Conservation (phyloP, 768 basidiomycete genomes). For the Agaricus blazei region DNA sequence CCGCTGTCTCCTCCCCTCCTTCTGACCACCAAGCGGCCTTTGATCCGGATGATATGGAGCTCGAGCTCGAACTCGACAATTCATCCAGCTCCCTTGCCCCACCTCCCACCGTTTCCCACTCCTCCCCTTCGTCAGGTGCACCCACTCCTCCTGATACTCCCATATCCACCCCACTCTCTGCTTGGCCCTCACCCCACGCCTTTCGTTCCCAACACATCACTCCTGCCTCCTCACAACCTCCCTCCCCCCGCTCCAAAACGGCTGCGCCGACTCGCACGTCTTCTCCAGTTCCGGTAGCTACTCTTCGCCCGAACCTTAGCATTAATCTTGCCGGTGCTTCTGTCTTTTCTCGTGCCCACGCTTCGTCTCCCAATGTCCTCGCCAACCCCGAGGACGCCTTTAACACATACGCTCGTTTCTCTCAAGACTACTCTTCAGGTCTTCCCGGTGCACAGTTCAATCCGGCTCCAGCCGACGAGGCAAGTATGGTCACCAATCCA, state of each 20-base stretch:
- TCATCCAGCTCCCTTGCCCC: constrained; percentile 1
- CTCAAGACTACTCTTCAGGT: constrained; percentile 53
- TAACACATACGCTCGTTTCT: constrained; percentile 64
- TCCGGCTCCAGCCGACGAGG: constrained; percentile 32
- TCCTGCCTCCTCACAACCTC: constrained; percentile 35
- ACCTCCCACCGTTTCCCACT: constrained; percentile 16
- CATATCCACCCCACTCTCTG: constrained; percentile 42
- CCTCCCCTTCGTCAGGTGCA: constrained; percentile 37
- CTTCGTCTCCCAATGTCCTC: constrained; percentile 14
- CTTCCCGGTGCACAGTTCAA: constrained; percentile 56
- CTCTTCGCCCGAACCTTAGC: constrained; percentile 18
- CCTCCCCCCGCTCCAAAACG: constrained; percentile 45
- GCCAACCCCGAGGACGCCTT: constrained; percentile 50
- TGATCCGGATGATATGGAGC: constrained; percentile 80
- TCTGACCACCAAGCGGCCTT: constrained; percentile 24
- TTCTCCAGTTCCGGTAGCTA: constrained; percentile 22
- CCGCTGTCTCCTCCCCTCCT: constrained; percentile 26
- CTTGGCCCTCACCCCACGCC: constrained; percentile 32
- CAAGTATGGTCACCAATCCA: constrained; percentile 17
- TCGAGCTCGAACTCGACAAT: constrained; percentile 57
- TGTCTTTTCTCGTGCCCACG: constrained; percentile 17
- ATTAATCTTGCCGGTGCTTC: constrained; percentile 17
- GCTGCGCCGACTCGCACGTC: constrained; percentile 27
- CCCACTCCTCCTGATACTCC: constrained; percentile 47
- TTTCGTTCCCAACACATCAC: constrained; percentile 26